A percentile compares a stretch with the other conserved stretches of the same genome.
Conservation (phyloP, 2,329 filamentous ascomycete genomes). For the Penicillium vulpinum region DNA sequence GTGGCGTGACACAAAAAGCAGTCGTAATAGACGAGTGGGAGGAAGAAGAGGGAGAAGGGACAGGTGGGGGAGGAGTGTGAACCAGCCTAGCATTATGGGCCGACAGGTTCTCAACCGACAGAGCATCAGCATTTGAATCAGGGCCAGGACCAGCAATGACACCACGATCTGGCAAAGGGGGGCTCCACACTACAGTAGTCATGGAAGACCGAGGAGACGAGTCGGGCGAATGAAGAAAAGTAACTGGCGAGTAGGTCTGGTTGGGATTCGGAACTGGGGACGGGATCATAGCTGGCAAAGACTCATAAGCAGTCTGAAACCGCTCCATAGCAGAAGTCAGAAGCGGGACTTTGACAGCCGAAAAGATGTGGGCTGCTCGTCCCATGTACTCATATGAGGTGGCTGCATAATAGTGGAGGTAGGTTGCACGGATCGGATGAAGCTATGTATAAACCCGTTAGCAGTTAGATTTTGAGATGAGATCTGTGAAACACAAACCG, state of each 20-base stretch:
- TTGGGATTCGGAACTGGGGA: neutral
- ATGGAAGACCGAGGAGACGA: neutral
- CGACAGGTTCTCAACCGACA: neutral
- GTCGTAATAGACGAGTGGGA: neutral
- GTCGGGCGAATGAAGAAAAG: neutral
- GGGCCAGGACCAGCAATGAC: neutral
- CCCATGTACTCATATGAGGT: constrained; percentile 51
- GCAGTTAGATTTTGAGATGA: neutral
- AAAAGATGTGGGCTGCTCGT: constrained; percentile 48
- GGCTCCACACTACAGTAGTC: neutral
- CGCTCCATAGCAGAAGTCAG: constrained; percentile 43
- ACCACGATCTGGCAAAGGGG: neutral
- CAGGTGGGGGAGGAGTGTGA: neutral
- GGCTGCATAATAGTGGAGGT: constrained; percentile 50
- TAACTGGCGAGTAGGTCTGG: neutral
- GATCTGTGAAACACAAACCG: constrained; percentile 24
- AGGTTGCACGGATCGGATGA: constrained; percentile 38
- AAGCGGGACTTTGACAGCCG: constrained; percentile 42
- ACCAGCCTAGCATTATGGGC: neutral
- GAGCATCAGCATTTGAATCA: neutral
- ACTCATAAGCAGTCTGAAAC: constrained; percentile 37
- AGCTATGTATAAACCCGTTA: constrained; percentile 28
- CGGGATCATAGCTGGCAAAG: constrained; percentile 24
- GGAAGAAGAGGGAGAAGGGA: neutral
- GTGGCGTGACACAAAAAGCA: constrained; percentile 3